Evolutionary conservation across 2,329 filamentous ascomycete genomes (phyloP).

Genomic region (Xylariaceae sp.): DNA sequence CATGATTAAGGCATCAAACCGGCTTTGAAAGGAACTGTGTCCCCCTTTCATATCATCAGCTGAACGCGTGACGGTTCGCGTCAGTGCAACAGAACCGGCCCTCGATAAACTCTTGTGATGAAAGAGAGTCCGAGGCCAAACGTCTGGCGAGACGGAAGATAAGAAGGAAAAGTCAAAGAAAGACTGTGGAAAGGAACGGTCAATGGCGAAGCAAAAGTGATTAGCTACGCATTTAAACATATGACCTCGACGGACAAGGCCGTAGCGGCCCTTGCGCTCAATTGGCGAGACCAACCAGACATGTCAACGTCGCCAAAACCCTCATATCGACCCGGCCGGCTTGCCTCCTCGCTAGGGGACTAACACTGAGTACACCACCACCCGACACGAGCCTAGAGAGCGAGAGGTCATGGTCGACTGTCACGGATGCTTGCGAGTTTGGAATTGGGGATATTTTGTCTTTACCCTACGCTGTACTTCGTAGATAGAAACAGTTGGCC

Average conservation of each 20-base stretch:
- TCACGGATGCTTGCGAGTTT: neutral
- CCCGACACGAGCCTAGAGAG: neutral
- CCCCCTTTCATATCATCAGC: too few relatives aligned
- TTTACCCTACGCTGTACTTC: neutral
- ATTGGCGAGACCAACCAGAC: neutral
- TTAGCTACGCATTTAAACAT: neutral
- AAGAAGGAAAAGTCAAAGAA: neutral
- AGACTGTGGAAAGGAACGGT: neutral
- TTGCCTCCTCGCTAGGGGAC: neutral
- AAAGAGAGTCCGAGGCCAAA: neutral
- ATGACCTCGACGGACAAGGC: neutral
- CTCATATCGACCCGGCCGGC: neutral
- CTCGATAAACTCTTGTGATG: neutral
- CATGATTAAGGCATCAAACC: too few relatives aligned
- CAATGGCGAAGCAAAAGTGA: neutral
- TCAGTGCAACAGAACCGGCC: neutral
- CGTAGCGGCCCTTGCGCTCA: neutral
- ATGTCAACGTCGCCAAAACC: neutral
- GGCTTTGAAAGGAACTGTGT: too few relatives aligned
- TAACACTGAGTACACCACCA: neutral
- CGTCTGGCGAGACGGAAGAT: neutral
- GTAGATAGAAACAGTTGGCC: too few relatives aligned
- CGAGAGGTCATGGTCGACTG: neutral
- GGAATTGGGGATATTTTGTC: neutral
- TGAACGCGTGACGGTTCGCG: too few relatives aligned